Evolutionary conservation across 2,329 filamentous ascomycete species (phyloP).

Genomic region (Trichoderma asperellum): DNA sequence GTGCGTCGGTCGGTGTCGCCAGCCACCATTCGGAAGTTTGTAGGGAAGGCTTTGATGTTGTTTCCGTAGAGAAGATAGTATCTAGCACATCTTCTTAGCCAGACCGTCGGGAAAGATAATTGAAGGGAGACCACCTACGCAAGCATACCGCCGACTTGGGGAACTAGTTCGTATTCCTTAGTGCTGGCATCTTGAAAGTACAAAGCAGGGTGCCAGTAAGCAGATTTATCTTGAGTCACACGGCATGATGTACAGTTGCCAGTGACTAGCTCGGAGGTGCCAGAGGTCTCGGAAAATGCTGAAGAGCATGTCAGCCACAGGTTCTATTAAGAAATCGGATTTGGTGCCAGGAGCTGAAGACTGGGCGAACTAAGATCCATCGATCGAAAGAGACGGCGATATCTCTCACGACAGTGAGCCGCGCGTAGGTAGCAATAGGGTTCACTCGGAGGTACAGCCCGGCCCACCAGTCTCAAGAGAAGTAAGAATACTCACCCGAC

Average conservation of each 20-base stretch:
- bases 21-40: conserved; percentile 80
- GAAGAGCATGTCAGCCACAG: conserved; percentile 32
- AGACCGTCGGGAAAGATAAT: not conserved
- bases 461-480: conserved; percentile 32
- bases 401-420: not conserved
- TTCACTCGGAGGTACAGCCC: not conserved
- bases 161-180: conserved; percentile 68
- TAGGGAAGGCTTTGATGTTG: conserved; percentile 74
- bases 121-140: conserved; percentile 63
- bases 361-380: not conserved
- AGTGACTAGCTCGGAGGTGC: conserved; percentile 58
- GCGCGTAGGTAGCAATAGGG: no score
- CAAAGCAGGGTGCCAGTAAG: conserved; percentile 80
- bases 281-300: conserved; percentile 68
- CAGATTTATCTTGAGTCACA: conserved; percentile 81
- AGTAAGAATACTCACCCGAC: conserved; percentile 60
- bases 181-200: conserved; percentile 73
- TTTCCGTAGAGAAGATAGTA: conserved; percentile 80
- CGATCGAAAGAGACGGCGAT: not conserved
- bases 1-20: conserved; percentile 70
- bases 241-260: conserved; percentile 80
- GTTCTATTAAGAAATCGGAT: not conserved
- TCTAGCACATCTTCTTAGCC: conserved; percentile 45
- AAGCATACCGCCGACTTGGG: conserved; percentile 80
- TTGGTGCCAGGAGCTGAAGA: not conserved